Evolutionary conservation across 31 red algal genomes (phyloP).

Genomic region (Bonnemaisonia californica): DNA sequence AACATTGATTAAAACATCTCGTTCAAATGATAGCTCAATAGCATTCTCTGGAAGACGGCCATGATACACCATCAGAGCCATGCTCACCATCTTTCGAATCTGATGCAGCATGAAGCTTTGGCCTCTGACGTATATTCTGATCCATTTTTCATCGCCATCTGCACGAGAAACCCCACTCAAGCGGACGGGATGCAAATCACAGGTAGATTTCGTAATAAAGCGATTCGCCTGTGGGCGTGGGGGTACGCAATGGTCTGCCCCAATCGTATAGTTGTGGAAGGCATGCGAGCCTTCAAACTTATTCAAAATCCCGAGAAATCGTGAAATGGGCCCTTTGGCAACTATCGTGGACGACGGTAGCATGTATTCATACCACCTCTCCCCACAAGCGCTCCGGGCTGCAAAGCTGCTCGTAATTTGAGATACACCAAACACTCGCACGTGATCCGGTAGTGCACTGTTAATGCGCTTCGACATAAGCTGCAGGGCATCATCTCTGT

Average conservation of each 20-base stretch:
- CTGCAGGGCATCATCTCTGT: slow-evolving; percentile 1
- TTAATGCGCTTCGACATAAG: slow-evolving; percentile 43
- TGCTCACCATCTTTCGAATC: slow-evolving; percentile 94
- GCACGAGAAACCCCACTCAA: background rate
- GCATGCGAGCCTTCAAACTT: slow-evolving; percentile 84
- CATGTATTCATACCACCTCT: slow-evolving; percentile 91
- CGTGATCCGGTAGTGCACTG: slow-evolving; percentile 37
- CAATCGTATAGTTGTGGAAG: slow-evolving; percentile 97
- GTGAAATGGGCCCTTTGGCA: background rate
- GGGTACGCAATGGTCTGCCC: slow-evolving; percentile 57
- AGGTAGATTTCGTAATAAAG: slow-evolving; percentile 50
- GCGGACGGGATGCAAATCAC: slow-evolving; percentile 41
- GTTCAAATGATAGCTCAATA: slow-evolving; percentile 57
- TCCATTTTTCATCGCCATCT: background rate
- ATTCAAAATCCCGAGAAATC: slow-evolving; percentile 51
- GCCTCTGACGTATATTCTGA: slow-evolving; percentile 66
- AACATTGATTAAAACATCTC: slow-evolving; percentile 46
- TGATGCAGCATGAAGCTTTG: slow-evolving; percentile 98
- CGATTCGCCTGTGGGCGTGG: slow-evolving; percentile 39
- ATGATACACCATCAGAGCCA: slow-evolving; percentile 59
- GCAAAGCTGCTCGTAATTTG: slow-evolving; percentile 69
- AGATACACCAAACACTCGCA: slow-evolving; percentile 55
- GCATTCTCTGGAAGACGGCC: slow-evolving; percentile 50
- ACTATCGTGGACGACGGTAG: slow-evolving; percentile 62
- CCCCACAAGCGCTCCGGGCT: slow-evolving; percentile 58